Base-by-base conservation (phyloP, 352 stramenopile genomes). In the Nothophytophthora sp. region DNA sequence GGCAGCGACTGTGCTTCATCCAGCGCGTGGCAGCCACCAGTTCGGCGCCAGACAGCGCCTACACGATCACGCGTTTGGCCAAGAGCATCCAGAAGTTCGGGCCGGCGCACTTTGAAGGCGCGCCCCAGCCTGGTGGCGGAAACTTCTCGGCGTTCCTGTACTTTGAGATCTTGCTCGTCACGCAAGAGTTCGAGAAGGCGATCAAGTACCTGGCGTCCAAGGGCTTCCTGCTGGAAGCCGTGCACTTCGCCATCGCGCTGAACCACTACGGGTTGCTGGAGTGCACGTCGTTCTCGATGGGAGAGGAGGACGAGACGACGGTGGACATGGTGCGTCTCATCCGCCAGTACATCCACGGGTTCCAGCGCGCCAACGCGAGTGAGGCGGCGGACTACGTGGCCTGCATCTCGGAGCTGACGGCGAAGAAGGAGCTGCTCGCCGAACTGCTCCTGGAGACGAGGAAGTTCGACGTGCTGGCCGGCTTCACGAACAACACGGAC, bases 331-430 rank as follows among this genome's bases (percentile, higher is more conserved):
- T 88, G 27, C 80, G 85, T 16, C 76, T 95, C 29, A 44, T 92
- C n/a, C 85, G 85, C 11, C 85, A 95, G 52, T 95, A 92, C 59
- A 67, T 92, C 28, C 85, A 95, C 46, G 63, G 63, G 6, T 95
- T 95, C 70, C 85, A 95, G 56, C 76, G 81, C 19, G 79, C 73
- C 9, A 86, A 95, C 34, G 68, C 85, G 5, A 66, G 63, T 2
- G 85, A 95, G n/a, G 80, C 85, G 4, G 81, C 85, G 24, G 80
- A 92, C 61, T 95, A 95, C 47, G 70, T 90, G 42, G 78, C 76
- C 0, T 92, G 80, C 44, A 80, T 92, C 43, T 68, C 76, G 10
- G 78, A 90, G 27, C 23, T 74, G 4, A 39, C 64, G 24, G 70
- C 69, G 7, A 88, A 88, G 65, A 88, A 88, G 43, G 80, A 90